Base-by-base conservation (phyloP, 176 grass and related monocot species). In the Dactylis glomerata region DNA sequence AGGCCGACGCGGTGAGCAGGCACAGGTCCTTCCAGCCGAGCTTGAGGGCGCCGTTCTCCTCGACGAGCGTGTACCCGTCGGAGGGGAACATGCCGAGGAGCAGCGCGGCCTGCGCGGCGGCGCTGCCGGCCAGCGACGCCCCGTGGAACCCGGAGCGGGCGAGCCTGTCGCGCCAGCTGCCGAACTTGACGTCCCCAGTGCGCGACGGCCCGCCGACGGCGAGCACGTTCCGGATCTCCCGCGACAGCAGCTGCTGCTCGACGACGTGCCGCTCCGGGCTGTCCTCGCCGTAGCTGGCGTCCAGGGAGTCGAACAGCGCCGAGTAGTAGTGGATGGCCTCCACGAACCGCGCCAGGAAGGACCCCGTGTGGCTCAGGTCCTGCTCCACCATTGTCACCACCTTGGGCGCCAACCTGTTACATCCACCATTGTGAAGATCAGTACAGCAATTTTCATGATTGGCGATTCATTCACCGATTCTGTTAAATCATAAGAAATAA, bases 311-410 rank as follows among this genome's bases (percentile, higher is more conserved):
- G 79, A 98, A 98, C 45, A 98, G 78, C 24, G 96, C 96, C 2
- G 96, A 98, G 87, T 98, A 98, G 90, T 98, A 98, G 89, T 98
- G 96, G 88, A 98, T 98, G n/a, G 96, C 96, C 87, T 98, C 96
- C 49, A 98, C 96, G 83, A 98, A 98, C 20, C 93, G 93, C 26
- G 87, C 92, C 59, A 98, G 87, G 88, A 98, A 98, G 15, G 96
- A 90, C 11, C 96, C 96, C 1, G 93, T 92, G 80, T 95, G 96
- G 87, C 96, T 93, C 38, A 98, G 89, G 75, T 98, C 96, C 86
- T 98, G 96, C 87, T 98, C 96, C 58, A 98, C 96, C 91, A 98
- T 98, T 47, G 96, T 98, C 77, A 98, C 96, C 85, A 98, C 96
- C 92, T 95, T 98, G 7, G 96, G 96, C 61, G 91, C 87, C 91